A percentile compares a stretch with the other conserved stretches of the same genome.
phyloP scores from a whole-genome alignment of 2,329 filamentous ascomycete species.

The Parascedosporium putredinis region DNA sequence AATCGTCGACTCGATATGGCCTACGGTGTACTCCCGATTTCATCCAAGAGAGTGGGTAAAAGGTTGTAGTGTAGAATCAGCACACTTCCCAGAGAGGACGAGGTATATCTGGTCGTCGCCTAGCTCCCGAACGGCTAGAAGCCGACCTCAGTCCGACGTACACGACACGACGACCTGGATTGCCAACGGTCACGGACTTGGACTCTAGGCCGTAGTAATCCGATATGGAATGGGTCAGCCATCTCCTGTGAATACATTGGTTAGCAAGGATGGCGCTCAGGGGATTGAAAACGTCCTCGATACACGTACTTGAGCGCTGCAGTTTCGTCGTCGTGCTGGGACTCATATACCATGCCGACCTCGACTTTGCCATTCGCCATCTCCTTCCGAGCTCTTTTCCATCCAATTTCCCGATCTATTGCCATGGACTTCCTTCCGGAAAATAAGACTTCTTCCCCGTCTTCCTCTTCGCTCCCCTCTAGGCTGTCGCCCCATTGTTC shows the following conservation, averaged over 20 bases:
- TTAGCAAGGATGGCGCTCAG: conserved; percentile 2
- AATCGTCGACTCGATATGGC: too few relatives aligned
- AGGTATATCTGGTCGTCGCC: conserved; percentile 32
- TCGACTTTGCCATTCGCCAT: conserved; percentile 49
- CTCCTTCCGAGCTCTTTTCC: conserved; percentile 41
- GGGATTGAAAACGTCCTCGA: conserved; percentile 4
- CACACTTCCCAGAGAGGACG: conserved; percentile 52
- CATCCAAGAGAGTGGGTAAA: not conserved
- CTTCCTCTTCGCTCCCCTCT: conserved; percentile 24
- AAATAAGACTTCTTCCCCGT: conserved; percentile 76
- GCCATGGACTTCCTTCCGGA: conserved; percentile 53
- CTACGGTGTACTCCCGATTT: too few relatives aligned
- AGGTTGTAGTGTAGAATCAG: not conserved
- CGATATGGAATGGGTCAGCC: conserved; percentile 86
- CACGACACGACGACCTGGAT: conserved; percentile 64
- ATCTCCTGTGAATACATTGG: conserved; percentile 49
- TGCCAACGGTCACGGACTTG: conserved; percentile 63
- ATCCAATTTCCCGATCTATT: conserved; percentile 27
- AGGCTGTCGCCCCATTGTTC: conserved; percentile 25
- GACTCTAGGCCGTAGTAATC: conserved; percentile 85
- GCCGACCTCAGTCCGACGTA: conserved; percentile 58
- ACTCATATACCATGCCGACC: conserved; percentile 68
- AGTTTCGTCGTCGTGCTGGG: conserved; percentile 60
- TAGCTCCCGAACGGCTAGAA: not conserved
- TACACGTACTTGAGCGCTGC: conserved; percentile 77